Evolutionary conservation across 495 filamentous ascomycete species (phyloP), one percentile per base, ranked within the genome.

Genomic region (Lophiotrema nucula): DNA sequence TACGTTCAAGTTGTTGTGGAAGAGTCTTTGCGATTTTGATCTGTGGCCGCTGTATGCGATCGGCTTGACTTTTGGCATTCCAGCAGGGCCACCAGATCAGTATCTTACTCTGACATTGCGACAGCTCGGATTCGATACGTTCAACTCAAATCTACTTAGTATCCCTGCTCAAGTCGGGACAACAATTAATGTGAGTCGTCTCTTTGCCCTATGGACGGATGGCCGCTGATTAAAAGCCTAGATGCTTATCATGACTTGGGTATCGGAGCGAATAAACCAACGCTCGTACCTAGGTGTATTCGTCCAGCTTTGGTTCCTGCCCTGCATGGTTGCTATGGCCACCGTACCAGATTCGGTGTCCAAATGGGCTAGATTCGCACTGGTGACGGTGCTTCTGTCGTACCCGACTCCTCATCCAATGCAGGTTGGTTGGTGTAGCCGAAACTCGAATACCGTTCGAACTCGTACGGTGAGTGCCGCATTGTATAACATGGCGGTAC

Each of bases 401-500:
- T 81, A 79, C 19, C 83, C 83, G 0, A 81, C 16, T 3, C 24
- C 43, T 2, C 53, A 56, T 56, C 25, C 53, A 24, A 48, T 56
- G 4, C 42, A 56, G n/a, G 53, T 56, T 8, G 55, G 31, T 3
- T 58, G 55, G 55, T 26, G 16, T 23, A 41, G 24, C 13, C 19
- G 51, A 4, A 56, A 60, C 26, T 26, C 37, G 2, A 51, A 51
- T 41, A 54, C 35, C 18, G 57, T 60, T 2, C 35, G 57, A 2
- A 46, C 57, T 11, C 33, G 57, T 13, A 54, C 50, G 4, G 51
- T 60, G 2, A 49, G 25, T 44, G 12, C 73, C 72, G 13, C 79
- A 78, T 50, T 61, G 88, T 91, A 91, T 67, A 90, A 89, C 71
- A 89, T 89, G 86, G 76, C 70, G 26, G 83, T 89, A 0, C 86